Evolutionary conservation across 2,329 filamentous ascomycete genomes (phyloP).

Genomic region (Orbilia blumenaviensis): DNA sequence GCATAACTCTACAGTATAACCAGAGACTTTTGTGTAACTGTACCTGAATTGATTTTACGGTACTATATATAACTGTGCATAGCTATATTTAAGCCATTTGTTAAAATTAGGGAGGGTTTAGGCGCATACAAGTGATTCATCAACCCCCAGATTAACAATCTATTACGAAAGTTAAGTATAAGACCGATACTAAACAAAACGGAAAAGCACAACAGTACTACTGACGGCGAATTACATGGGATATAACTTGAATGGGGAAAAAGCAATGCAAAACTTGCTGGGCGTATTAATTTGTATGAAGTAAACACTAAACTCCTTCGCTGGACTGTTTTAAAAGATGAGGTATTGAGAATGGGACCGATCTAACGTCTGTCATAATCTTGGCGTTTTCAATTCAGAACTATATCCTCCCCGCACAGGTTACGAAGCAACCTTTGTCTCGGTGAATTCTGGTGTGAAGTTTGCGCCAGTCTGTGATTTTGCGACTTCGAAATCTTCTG

Average conservation of each 20-base stretch:
- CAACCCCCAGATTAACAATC: not conserved
- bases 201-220: not conserved
- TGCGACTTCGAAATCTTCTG: constrained; percentile 46
- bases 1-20: not conserved
- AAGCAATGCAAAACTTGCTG: constrained; percentile 5
- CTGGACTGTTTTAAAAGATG: constrained; percentile 19
- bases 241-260: not conserved
- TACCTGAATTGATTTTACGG: not conserved
- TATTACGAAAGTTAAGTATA: not conserved
- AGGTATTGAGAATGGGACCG: not conserved
- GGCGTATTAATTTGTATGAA: not conserved
- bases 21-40: not conserved
- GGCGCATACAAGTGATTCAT: not conserved
- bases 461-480: constrained; percentile 32
- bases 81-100: not conserved
- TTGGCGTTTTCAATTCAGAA: no score
- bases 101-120: no score
- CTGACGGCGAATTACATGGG: not conserved
- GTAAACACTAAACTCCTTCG: constrained; percentile 36
- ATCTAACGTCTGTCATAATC: no score
- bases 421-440: constrained; percentile 49
- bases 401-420: no score
- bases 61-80: not conserved
- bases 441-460: constrained; percentile 42
- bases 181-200: not conserved